Evolutionary conservation across 495 filamentous ascomycete species (phyloP), one percentile per base, ranked within the genome.

Genomic region (Amphirosellinia nigrospora): DNA sequence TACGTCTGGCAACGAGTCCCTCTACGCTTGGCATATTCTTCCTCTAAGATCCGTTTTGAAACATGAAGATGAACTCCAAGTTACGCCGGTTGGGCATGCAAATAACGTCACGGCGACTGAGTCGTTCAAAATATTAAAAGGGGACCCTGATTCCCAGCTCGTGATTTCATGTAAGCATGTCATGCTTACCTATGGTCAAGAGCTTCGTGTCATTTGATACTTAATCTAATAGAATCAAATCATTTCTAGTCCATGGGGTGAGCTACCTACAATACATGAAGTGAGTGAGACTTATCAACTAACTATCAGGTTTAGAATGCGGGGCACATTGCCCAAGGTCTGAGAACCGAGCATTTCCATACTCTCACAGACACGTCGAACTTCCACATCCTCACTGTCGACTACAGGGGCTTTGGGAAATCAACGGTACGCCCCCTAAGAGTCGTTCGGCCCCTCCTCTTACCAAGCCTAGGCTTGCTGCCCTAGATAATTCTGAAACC

Each of bases 331-430:
- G 88, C 87, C 16, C 90, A 90, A 70, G 86, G 85, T 23, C 82
- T 86, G 73, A 84, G 90, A 52, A 85, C 89, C 11, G 82, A 85
- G 1, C 86, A 87, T 69, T 92, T 91, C 76, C 90, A 89, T 55
- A 82, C 87, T 38, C 76, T 92, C 11, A 87, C 89, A 5, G 84
- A 86, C 55, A 87, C 86, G 0, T 82, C 87, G 16, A 81, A 81
- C 11, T 83, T 83, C 45, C 89, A 92, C 66, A 83, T 92, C 34
- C 73, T 93, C 0, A 82, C 63, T 30, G 85, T 97, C 66, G 94
- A 97, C 83, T 98, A 98, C 80, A 91, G 96, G 34, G 96, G 96
- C 34, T 98, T 92, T 74, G 95, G 94, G 7, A 83, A 88, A 34
- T 94, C 91, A 23, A 92, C 91, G 16, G 68, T 70, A 58, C 9